Conservation (phyloP, 192 early-diverging fungal species). For the Mortierella claussenii region DNA sequence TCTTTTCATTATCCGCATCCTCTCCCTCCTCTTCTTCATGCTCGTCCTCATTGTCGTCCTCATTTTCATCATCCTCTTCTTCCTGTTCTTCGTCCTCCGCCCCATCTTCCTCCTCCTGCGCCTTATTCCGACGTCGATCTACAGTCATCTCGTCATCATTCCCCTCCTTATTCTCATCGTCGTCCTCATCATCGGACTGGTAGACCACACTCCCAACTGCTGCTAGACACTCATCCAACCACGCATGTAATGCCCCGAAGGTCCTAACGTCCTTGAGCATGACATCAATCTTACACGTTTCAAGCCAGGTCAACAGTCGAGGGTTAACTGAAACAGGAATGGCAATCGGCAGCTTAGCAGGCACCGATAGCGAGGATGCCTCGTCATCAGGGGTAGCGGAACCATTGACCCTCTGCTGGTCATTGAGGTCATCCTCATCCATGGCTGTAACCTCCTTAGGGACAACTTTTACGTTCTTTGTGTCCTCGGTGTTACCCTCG, state of each 20-base stretch:
- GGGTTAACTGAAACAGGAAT: slow-evolving; percentile 25
- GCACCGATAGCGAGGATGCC: no score
- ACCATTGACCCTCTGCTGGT: neutral
- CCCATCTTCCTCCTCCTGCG: slow-evolving; percentile 20
- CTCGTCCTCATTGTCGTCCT: slow-evolving; percentile 23
- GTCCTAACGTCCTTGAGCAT: slow-evolving; percentile 35
- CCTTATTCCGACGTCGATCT: slow-evolving; percentile 15
- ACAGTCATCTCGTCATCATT: slow-evolving; percentile 14
- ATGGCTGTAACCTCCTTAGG: neutral
- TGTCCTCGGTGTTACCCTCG: neutral
- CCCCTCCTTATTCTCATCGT: slow-evolving; percentile 11
- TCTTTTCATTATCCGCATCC: slow-evolving; percentile 33
- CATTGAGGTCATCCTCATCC: neutral
- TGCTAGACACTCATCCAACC: slow-evolving; percentile 27
- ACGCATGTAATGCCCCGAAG: slow-evolving; percentile 34
- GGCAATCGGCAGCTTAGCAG: neutral
- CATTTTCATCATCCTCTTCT: slow-evolving; percentile 27
- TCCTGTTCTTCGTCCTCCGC: slow-evolving; percentile 32
- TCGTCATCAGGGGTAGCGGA: neutral
- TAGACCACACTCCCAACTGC: slow-evolving; percentile 32
- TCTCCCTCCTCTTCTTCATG: slow-evolving; percentile 40
- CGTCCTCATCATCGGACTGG: slow-evolving; percentile 23
- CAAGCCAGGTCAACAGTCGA: slow-evolving; percentile 29
- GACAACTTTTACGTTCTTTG: neutral
- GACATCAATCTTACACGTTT: slow-evolving; percentile 15